Evolutionary conservation across 2,329 filamentous ascomycete species (phyloP).

Genomic region (Arthrobotrys megalospora): DNA sequence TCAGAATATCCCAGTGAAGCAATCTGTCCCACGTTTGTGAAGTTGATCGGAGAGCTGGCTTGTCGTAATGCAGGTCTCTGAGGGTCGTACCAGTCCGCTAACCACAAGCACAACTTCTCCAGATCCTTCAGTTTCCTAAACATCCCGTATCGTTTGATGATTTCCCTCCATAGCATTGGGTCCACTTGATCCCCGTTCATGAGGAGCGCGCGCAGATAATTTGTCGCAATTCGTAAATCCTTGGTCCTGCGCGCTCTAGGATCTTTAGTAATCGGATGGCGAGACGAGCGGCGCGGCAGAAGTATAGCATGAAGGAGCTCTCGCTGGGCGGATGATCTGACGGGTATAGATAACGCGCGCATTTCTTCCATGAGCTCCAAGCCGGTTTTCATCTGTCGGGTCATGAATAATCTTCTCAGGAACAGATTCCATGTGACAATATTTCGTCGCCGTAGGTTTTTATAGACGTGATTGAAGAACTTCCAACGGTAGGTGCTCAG

Average conservation of each 20-base stretch:
- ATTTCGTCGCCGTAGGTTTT: conserved; percentile 52
- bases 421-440: conserved; percentile 51
- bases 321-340: conserved; percentile 57
- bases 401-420: conserved; percentile 52
- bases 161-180: conserved; percentile 62
- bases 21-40: conserved; percentile 48
- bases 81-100: conserved; percentile 64
- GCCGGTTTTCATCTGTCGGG: conserved; percentile 45
- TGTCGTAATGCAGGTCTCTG: conserved; percentile 34
- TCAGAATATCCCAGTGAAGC: conserved; percentile 41
- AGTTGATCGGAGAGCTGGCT: conserved; percentile 48
- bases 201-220: conserved; percentile 56
- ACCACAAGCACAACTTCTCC: conserved; percentile 58
- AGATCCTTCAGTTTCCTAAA: conserved; percentile 62
- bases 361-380: conserved; percentile 62
- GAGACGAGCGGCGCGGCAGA: conserved; percentile 56
- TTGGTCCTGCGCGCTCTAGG: conserved; percentile 45
- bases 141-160: conserved; percentile 63
- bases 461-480: conserved; percentile 59
- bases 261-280: conserved; percentile 56
- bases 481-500: conserved; percentile 58
- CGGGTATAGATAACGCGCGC: conserved; percentile 52
- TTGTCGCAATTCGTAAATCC: conserved; percentile 57
- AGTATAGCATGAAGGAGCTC: conserved; percentile 62
- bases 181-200: conserved; percentile 62